Evolutionary conservation across 768 basidiomycete genomes (phyloP).

Genomic region (Lactifluus echinatus): DNA sequence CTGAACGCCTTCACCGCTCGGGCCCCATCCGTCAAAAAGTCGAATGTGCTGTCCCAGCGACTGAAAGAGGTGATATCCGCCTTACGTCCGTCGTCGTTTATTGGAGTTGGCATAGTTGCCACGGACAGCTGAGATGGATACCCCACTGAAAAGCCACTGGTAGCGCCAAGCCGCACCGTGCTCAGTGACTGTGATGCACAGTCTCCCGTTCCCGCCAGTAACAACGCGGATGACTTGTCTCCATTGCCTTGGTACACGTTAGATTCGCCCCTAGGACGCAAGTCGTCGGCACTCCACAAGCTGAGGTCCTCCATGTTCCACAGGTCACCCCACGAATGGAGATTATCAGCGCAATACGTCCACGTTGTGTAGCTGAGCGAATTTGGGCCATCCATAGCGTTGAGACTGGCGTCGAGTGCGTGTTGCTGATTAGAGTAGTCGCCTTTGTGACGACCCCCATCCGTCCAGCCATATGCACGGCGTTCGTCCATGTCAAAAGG

Average conservation of each 20-base stretch:
- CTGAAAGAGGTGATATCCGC: slow-evolving; percentile 24
- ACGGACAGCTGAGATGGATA: slow-evolving; percentile 32
- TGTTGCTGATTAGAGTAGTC: slow-evolving; percentile 72
- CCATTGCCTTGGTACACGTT: slow-evolving; percentile 24
- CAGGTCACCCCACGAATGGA: slow-evolving; percentile 86
- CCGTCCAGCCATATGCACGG: slow-evolving; percentile 71
- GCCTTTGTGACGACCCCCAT: slow-evolving; percentile 57
- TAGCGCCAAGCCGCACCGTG: background rate
- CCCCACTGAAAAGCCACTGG: slow-evolving; percentile 11
- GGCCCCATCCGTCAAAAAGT: slow-evolving; percentile 78
- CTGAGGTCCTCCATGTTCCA: slow-evolving; percentile 98
- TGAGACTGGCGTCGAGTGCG: slow-evolving; percentile 80
- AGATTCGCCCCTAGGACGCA: slow-evolving; percentile 27
- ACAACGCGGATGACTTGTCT: slow-evolving; percentile 33
- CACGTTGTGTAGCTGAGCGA: slow-evolving; percentile 75
- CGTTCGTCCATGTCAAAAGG: slow-evolving; percentile 93
- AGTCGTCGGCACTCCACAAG: slow-evolving; percentile 76
- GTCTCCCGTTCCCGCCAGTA: slow-evolving; percentile 30
- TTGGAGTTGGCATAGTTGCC: slow-evolving; percentile 26
- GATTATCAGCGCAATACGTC: slow-evolving; percentile 80
- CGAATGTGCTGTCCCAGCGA: slow-evolving; percentile 45
- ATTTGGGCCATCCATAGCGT: slow-evolving; percentile 70
- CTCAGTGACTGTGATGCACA: slow-evolving; percentile 8
- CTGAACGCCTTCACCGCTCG: slow-evolving; percentile 79
- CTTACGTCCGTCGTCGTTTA: slow-evolving; percentile 15